Conservation (phyloP, 371 early-diverging fungal species). For the Actinomortierella wolfii region DNA sequence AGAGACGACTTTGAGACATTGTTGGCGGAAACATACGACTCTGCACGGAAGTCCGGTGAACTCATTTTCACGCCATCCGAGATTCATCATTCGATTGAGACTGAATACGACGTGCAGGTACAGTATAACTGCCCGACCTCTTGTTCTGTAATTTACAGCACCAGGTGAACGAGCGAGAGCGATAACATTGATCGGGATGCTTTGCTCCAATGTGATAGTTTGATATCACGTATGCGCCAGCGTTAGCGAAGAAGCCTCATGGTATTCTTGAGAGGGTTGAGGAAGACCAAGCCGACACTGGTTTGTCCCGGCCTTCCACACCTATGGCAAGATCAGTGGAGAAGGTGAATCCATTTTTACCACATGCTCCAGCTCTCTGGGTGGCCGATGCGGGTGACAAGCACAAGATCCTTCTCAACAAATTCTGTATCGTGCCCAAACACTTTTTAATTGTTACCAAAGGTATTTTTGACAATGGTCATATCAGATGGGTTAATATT, state of each 20-base stretch:
- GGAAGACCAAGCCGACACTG: constrained; percentile 4
- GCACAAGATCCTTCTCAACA: constrained; percentile 74
- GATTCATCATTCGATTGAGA: constrained; percentile 16
- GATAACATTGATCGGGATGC: background rate
- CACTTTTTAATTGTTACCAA: constrained; percentile 77
- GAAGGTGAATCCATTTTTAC: constrained; percentile 69
- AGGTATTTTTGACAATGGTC: constrained; percentile 49
- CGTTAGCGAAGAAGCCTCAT: constrained; percentile 52
- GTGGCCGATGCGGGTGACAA: constrained; percentile 57
- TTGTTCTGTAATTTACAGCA: no score
- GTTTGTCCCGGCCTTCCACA: constrained; percentile 11
- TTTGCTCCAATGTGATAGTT: constrained; percentile 20
- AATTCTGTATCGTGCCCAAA: constrained; percentile 70
- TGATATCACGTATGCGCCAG: constrained; percentile 57
- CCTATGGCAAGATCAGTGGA: constrained; percentile 22
- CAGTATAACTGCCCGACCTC: background rate
- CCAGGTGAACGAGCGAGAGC: background rate
- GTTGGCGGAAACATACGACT: constrained; percentile 10
- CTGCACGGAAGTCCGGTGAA: constrained; percentile 15
- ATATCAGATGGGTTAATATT: background rate
- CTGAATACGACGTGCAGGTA: constrained; percentile 27
- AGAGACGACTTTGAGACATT: constrained; percentile 10
- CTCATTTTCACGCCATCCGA: constrained; percentile 33
- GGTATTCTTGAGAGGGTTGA: constrained; percentile 33
- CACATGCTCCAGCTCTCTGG: constrained; percentile 62